phyloP scores from a whole-genome alignment of 441 rosid genomes.

The Syzygium malaccense region DNA sequence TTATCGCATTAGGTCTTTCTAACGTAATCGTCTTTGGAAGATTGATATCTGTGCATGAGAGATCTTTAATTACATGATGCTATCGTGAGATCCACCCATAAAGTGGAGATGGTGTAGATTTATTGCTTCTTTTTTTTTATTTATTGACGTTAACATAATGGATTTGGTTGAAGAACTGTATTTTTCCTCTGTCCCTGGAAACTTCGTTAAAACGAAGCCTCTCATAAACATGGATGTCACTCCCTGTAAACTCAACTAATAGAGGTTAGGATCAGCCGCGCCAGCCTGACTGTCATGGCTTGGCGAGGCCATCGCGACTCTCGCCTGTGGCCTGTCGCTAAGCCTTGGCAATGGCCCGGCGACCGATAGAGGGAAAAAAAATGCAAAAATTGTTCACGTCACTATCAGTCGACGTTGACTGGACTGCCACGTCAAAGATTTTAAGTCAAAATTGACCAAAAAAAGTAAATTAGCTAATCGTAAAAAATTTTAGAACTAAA shows the following conservation, averaged over 20 bases:
- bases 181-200: background rate
- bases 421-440: rapidly evolving
- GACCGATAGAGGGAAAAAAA: background rate
- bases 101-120: background rate
- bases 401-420: background rate
- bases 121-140: background rate
- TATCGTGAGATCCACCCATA: background rate
- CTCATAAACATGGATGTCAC: background rate
- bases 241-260: background rate
- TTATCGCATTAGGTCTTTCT: background rate
- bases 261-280: background rate
- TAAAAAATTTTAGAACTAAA: rapidly evolving
- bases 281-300: too few species aligned
- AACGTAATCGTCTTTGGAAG: background rate
- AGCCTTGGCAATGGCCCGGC: background rate
- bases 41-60: background rate
- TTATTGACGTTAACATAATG: background rate
- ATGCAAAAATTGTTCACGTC: rapidly evolving
- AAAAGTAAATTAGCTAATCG: background rate
- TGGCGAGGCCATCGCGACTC: rapidly evolving
- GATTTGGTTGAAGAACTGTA: background rate
- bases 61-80: background rate
- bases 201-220: background rate
- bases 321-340: rapidly evolving
- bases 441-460: rapidly evolving